Evolutionary conservation across 305 asterid genomes (phyloP), one percentile per base, ranked within the genome.

Genomic region (Striga hermonthica): DNA sequence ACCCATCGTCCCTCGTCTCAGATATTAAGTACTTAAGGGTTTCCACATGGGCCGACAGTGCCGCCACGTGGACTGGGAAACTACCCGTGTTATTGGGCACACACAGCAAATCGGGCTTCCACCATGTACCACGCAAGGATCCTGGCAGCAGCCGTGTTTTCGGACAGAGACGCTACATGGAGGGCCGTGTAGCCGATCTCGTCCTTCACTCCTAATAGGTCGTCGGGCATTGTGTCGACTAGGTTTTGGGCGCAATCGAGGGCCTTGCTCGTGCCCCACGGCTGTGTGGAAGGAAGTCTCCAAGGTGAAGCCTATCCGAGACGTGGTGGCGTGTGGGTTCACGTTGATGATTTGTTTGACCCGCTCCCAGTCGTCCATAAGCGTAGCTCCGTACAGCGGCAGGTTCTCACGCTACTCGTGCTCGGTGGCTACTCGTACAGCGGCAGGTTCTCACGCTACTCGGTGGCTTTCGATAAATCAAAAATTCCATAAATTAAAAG

Each of bases 211-310:
- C 62, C 60, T 48, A 81, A 22, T 3, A 37, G 31, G 39, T 62
- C 44, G 31, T 62, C 7, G 0, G 57, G 13, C 66, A 62, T 62
- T 12, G 28, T 0, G 5, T 47, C 14, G 7, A 62, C 45, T 28
- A 62, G 12, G 44, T 34, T 11, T 12, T 7, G 12, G 8, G 44
- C 67, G 12, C 44, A 62, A 34, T 45, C 1, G 3, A 22, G 31
- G 0, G 31, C 57, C 36, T 44, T 44, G 6, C 67, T 43, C 6
- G 83, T 74, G 13, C 78, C 80, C 80, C 0, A 79, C 82, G 15
- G 83, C 83, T 39, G 76, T 63, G 52, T 76, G 86, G 53, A 81
- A 82, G 16, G 71, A 71, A 40, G 74, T 72, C 16, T 79, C 82
- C 69, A 75, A 50, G 15, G 71, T 74, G 58, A 64, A 66, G 7